Evolutionary conservation across 768 basidiomycete genomes (phyloP), one percentile per base, ranked within the genome.

Genomic region (Trametes elegans): DNA sequence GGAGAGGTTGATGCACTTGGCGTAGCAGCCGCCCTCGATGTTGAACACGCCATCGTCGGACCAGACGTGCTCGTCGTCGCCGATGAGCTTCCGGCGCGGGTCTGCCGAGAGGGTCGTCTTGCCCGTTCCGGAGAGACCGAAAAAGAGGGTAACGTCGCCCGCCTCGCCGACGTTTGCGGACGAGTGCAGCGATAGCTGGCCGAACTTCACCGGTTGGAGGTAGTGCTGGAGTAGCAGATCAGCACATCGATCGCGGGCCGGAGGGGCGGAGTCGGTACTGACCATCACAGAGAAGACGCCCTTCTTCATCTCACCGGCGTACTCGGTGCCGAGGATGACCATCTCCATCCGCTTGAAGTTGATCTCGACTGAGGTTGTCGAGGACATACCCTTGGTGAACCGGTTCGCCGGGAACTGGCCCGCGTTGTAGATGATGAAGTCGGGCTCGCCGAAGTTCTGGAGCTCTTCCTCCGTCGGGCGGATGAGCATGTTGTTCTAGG

Each of bases 341-440:
- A 99, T 99, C 74, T 99, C 97, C 93, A 94, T 97, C 35, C 97
- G 91, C 80, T 97, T 97, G 76, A 99, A 98, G 83, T 99, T 99
- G 79, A 99, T 93, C 76, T 98, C 96, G 45, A 99, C 96, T 3
- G 95, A 97, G 6, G 97, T 98, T 27, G 94, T 92, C 9, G 94
- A 97, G 58, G 93, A 96, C 97, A 98, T 98, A 73, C 97, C 97
- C 79, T 97, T 93, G 57, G 97, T 99, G 82, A 98, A 98, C 39
- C 97, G 90, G 73, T 99, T 99, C 64, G 97, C 97, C 13, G 97
- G 96, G 87, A 99, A 98, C 72, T 98, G 95, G 60, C 97, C 97
- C 41, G 97, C 97, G 73, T 98, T 98, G 84, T 98, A 98, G 73
- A 99, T 98, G 76, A 93, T 97, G 73, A 99, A 99, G 69, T 99